Percentiles rank a stretch among this genome's conserved stretches.
These are phyloP conservation scores for Orbilia blumenaviensis DNA, from an alignment of 2,329 filamentous ascomycete species.

Conservation along the genomic window DNA sequence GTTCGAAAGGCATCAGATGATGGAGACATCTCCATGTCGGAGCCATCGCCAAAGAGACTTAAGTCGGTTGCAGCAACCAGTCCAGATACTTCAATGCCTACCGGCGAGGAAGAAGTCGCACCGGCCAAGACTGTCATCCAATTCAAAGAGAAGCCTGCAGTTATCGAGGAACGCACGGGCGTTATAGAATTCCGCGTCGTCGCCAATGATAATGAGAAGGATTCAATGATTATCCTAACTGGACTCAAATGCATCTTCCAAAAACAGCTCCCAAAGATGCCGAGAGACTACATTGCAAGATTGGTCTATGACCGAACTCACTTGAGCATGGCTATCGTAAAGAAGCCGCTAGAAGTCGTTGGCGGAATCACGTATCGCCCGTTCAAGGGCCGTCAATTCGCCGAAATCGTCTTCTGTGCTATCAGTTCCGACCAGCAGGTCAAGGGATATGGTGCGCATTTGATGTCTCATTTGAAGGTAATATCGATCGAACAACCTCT, in stretches of 20 bases:
- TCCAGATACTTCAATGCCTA: slow-evolving; percentile 32
- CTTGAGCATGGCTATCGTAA: slow-evolving; percentile 94
- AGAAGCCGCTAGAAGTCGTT: slow-evolving; percentile 93
- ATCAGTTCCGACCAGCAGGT: slow-evolving; percentile 98
- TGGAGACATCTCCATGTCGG: slow-evolving; percentile 50
- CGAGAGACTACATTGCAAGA: slow-evolving; percentile 97
- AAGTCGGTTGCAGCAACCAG: slow-evolving; percentile 47
- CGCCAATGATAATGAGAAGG: slow-evolving; percentile 89
- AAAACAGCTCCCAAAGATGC: slow-evolving; percentile 98
- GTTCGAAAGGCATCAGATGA: slow-evolving; percentile 48
- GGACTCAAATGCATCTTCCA: slow-evolving; percentile 98
- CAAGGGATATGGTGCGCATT: slow-evolving; percentile 95
- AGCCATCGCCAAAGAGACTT: slow-evolving; percentile 48
- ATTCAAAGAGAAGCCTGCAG: slow-evolving; percentile 72
- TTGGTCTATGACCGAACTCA: slow-evolving; percentile 97
- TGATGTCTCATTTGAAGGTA: slow-evolving; percentile 95
- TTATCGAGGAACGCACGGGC: slow-evolving; percentile 89
- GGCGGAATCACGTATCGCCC: slow-evolving; percentile 93
- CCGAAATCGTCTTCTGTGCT: slow-evolving; percentile 98
- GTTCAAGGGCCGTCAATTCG: slow-evolving; percentile 90
- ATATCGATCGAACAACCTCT: background rate
- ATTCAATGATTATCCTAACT: slow-evolving; percentile 92
- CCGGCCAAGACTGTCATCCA: slow-evolving; percentile 50
- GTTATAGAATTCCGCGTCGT: slow-evolving; percentile 98
- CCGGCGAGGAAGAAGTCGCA: slow-evolving; percentile 30